Percentiles rank a stretch among this genome's conserved stretches.
phyloP scores from a whole-genome alignment of 139 green algal species.

The Tetratostichococcus sp. region DNA sequence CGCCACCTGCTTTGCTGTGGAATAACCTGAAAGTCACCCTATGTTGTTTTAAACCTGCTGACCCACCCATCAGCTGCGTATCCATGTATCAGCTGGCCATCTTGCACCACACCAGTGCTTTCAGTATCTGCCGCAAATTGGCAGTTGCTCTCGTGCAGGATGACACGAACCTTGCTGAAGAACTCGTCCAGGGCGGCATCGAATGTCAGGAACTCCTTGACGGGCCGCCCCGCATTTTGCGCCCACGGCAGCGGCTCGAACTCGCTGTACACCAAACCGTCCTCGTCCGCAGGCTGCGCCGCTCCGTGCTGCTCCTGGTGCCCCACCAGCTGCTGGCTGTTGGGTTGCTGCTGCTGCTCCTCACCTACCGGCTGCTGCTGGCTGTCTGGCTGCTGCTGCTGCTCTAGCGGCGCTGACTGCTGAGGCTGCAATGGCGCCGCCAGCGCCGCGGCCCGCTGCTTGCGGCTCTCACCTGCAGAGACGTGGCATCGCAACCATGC shows the following conservation, averaged over 20 bases:
- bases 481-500: too few relatives aligned
- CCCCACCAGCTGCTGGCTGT: background rate
- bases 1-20: too few relatives aligned
- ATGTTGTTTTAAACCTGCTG: too few relatives aligned
- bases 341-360: background rate
- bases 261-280: conserved; percentile 57
- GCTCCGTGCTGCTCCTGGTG: background rate
- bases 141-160: too few relatives aligned
- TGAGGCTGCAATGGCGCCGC: too few relatives aligned
- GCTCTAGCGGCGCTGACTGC: background rate
- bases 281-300: background rate
- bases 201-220: conserved; percentile 71
- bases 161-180: conserved; percentile 84
- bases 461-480: background rate
- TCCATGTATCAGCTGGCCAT: too few relatives aligned
- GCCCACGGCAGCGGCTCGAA: conserved; percentile 75
- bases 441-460: background rate
- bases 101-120: too few relatives aligned
- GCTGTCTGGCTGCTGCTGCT: background rate
- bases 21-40: too few relatives aligned
- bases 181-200: conserved; percentile 90
- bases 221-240: conserved; percentile 41
- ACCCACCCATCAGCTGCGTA: too few relatives aligned
- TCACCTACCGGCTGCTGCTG: too few relatives aligned
- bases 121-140: too few relatives aligned